Conservation (phyloP, 148 eudicot species). For the Camellia sinensis region DNA sequence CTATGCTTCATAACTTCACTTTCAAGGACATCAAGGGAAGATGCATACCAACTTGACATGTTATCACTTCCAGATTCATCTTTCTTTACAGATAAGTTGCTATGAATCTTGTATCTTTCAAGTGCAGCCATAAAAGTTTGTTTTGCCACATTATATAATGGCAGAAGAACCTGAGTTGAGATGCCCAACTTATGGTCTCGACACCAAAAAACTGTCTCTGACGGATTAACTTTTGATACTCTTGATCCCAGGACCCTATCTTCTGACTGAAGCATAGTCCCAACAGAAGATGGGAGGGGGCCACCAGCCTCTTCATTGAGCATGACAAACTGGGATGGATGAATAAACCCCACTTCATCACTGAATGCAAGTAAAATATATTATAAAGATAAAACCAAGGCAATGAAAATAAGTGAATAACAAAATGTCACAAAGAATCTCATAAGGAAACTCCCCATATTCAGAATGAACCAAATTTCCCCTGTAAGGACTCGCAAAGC, state of each 20-base stretch:
- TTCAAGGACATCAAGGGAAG: constrained; percentile 30
- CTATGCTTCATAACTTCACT: constrained; percentile 72
- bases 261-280: constrained; percentile 13
- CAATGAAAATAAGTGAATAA: background rate
- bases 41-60: constrained; percentile 16
- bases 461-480: background rate
- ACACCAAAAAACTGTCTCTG: constrained; percentile 54
- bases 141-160: constrained; percentile 67
- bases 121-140: constrained; percentile 49
- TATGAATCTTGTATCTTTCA: constrained; percentile 36
- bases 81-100: constrained; percentile 9
- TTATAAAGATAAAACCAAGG: constrained; percentile 9
- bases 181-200: constrained; percentile 82
- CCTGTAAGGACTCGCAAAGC: too few species aligned
- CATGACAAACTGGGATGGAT: constrained; percentile 65
- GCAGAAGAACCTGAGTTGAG: constrained; percentile 57
- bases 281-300: constrained; percentile 17
- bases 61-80: constrained; percentile 16
- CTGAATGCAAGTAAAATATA: constrained; percentile 33
- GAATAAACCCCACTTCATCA: constrained; percentile 86
- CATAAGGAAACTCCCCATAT: background rate
- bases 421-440: background rate
- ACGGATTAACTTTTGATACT: constrained; percentile 16
- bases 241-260: constrained; percentile 16
- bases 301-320: constrained; percentile 44